phyloP scores from a whole-genome alignment of 805 yeast species.

The Suhomyces prunicola region DNA sequence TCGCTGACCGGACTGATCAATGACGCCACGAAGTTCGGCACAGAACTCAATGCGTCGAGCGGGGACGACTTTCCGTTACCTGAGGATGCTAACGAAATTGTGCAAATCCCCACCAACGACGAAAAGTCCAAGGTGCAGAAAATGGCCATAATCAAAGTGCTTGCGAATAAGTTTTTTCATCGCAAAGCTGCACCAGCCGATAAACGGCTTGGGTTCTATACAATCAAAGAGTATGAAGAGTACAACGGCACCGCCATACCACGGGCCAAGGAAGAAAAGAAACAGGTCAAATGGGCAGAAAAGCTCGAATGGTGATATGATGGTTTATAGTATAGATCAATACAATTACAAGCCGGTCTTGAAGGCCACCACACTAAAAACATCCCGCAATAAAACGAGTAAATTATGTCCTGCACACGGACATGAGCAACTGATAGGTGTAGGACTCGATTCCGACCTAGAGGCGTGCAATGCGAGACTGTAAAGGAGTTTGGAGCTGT shows the following conservation, averaged over 20 bases:
- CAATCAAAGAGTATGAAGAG: conserved; percentile 1
- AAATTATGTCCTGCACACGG: neutral
- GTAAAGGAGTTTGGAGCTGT: too few species aligned
- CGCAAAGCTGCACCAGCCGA: neutral
- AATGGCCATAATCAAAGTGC: conserved; percentile 42
- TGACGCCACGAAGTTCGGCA: conserved; percentile 68
- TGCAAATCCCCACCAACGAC: conserved; percentile 53
- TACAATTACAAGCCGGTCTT: neutral
- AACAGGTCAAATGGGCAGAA: conserved; percentile 15
- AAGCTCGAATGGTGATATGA: conserved; percentile 6
- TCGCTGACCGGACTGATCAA: conserved; percentile 56
- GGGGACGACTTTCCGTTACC: conserved; percentile 64
- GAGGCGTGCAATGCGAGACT: too few species aligned
- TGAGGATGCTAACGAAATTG: conserved; percentile 52
- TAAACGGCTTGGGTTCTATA: conserved; percentile 3
- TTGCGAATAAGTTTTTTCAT: conserved; percentile 11
- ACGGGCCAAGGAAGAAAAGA: conserved; percentile 1
- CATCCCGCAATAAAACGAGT: neutral
- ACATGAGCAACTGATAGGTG: neutral
- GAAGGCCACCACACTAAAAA: neutral
- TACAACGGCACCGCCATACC: neutral
- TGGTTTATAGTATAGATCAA: neutral
- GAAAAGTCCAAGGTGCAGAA: conserved; percentile 20
- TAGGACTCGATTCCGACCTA: too few species aligned
- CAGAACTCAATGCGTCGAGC: conserved; percentile 62